Evolutionary conservation across 2,329 filamentous ascomycete species (phyloP).

Genomic region (Didymella glomerata): DNA sequence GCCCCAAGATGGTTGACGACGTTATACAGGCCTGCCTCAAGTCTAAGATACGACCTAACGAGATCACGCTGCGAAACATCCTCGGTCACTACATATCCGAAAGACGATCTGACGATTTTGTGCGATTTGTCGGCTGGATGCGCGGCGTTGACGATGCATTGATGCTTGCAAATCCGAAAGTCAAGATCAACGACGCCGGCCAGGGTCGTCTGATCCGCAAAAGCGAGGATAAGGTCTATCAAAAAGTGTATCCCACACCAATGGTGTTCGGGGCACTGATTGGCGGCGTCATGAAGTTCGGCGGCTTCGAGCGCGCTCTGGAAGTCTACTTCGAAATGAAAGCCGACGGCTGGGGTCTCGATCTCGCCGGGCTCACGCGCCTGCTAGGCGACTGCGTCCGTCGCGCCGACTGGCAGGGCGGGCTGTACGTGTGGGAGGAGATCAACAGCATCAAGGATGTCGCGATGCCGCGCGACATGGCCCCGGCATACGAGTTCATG

Average conservation of each 20-base stretch:
- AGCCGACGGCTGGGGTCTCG: conserved; percentile 57
- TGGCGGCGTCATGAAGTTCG: conserved; percentile 54
- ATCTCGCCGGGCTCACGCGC: conserved; percentile 49
- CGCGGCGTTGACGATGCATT: conserved; percentile 52
- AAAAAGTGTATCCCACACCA: conserved; percentile 56
- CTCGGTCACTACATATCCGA: conserved; percentile 51
- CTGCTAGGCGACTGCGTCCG: conserved; percentile 54
- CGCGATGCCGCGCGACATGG: conserved; percentile 33
- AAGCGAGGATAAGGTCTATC: conserved; percentile 47
- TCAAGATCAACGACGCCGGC: conserved; percentile 48
- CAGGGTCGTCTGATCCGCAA: conserved; percentile 38
- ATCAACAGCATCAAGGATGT: conserved; percentile 47
- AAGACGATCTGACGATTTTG: conserved; percentile 48
- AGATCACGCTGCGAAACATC: conserved; percentile 54
- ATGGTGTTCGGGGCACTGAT: conserved; percentile 56
- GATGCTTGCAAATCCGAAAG: conserved; percentile 52
- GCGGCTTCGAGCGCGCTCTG: conserved; percentile 55
- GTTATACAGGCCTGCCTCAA: conserved; percentile 46
- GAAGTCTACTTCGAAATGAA: conserved; percentile 55
- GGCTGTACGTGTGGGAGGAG: conserved; percentile 54
- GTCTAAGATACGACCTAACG: conserved; percentile 56
- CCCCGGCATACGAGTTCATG: conserved; percentile 45
- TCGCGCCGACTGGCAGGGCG: conserved; percentile 48
- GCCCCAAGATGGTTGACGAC: conserved; percentile 34
- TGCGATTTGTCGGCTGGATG: conserved; percentile 53